Evolutionary conservation across 352 stramenopile genomes (phyloP).

Genomic region (Phytophthora gonapodyides): DNA sequence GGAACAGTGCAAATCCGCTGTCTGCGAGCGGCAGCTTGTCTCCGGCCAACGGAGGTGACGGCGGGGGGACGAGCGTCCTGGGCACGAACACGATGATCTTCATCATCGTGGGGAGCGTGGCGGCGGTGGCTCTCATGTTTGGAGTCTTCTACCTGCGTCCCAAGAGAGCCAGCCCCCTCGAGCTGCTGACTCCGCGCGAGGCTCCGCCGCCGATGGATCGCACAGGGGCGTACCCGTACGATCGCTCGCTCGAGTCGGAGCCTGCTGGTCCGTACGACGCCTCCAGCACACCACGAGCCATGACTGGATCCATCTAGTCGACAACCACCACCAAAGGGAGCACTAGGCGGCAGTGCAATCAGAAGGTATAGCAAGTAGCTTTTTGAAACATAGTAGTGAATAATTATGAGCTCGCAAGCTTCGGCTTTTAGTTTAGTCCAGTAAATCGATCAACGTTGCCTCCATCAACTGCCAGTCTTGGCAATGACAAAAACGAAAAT

Average conservation of each 20-base stretch:
- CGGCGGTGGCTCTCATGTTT: slow-evolving; percentile 35
- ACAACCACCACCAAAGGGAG: not conserved
- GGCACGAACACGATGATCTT: slow-evolving; percentile 33
- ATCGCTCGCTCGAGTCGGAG: slow-evolving; percentile 31
- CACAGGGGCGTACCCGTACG: slow-evolving; percentile 30
- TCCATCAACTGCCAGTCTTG: too few species aligned
- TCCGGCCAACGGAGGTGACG: slow-evolving; percentile 23
- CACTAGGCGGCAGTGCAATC: not conserved
- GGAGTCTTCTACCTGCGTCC: slow-evolving; percentile 40
- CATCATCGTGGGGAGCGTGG: slow-evolving; percentile 38
- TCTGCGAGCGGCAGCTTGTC: slow-evolving; percentile 20
- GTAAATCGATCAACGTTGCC: slow-evolving; percentile 8
- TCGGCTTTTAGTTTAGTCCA: not conserved
- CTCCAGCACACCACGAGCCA: slow-evolving; percentile 32
- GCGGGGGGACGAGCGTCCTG: slow-evolving; percentile 15
- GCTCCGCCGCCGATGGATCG: slow-evolving; percentile 27
- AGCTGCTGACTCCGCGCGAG: slow-evolving; percentile 28
- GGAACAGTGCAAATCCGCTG: slow-evolving; percentile 26
- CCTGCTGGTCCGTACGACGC: slow-evolving; percentile 34
- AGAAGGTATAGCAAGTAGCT: slow-evolving; percentile 15
- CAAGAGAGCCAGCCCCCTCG: slow-evolving; percentile 28
- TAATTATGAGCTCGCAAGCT: slow-evolving; percentile 20
- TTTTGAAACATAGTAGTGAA: slow-evolving; percentile 28
- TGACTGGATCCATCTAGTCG: slow-evolving; percentile 22
- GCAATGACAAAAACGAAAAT: too few species aligned